These are phyloP conservation scores for Clonostachys solani DNA, from an alignment of 2,329 filamentous ascomycete genomes.

Conservation along the genomic window DNA sequence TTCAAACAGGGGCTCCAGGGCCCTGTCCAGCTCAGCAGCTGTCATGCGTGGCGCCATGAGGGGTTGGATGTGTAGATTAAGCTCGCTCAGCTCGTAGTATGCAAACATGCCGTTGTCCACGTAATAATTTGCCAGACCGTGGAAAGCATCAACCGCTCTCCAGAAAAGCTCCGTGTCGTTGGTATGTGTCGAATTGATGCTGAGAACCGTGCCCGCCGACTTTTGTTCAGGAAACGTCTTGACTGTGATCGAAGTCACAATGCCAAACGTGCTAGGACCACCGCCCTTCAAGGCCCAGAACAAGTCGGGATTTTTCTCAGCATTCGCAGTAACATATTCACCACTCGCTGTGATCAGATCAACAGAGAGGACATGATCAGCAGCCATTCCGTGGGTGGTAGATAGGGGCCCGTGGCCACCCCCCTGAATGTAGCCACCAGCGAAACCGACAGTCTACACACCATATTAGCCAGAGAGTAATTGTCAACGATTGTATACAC, in stretches of 20 bases:
- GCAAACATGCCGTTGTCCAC: too few relatives aligned
- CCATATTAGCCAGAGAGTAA: too few relatives aligned
- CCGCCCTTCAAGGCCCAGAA: slow-evolving; percentile 53
- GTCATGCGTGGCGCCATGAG: neutral
- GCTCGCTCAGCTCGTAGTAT: too few relatives aligned
- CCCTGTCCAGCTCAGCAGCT: neutral
- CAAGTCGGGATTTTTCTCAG: slow-evolving; percentile 38
- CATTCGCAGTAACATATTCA: slow-evolving; percentile 30
- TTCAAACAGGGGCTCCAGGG: neutral
- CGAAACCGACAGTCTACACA: slow-evolving; percentile 43
- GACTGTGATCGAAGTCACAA: slow-evolving; percentile 44
- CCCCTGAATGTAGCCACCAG: slow-evolving; percentile 57
- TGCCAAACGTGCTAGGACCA: slow-evolving; percentile 46
- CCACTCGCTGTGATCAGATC: slow-evolving; percentile 38
- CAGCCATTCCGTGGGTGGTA: slow-evolving; percentile 51
- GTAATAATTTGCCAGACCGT: too few relatives aligned
- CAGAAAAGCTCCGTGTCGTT: slow-evolving; percentile 20
- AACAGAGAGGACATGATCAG: slow-evolving; percentile 47
- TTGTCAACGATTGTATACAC: too few relatives aligned
- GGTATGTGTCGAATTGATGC: slow-evolving; percentile 29
- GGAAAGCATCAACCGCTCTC: too few relatives aligned
- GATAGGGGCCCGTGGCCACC: slow-evolving; percentile 53
- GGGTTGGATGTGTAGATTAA: neutral
- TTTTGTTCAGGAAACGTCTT: slow-evolving; percentile 31
- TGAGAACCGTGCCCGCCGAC: slow-evolving; percentile 12